These are phyloP conservation scores for Harringtonia lauricola DNA, from an alignment of 2,329 filamentous ascomycete species.

Conservation along the genomic window DNA sequence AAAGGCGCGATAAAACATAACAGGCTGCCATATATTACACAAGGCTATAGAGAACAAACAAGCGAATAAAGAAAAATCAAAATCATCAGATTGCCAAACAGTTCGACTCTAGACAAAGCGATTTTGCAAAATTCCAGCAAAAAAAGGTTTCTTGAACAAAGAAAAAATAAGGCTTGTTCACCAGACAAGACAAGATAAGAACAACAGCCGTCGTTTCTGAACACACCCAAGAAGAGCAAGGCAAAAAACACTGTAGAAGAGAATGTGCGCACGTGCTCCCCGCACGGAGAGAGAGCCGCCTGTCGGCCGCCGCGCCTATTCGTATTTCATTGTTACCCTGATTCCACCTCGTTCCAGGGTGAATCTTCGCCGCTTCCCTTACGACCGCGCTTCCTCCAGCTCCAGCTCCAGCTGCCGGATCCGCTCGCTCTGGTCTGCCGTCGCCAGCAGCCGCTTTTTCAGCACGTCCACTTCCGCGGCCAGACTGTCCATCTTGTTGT, in stretches of 20 bases:
- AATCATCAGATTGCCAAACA: neutral
- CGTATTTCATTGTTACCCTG: neutral
- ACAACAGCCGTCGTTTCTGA: neutral
- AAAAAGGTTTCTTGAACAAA: neutral
- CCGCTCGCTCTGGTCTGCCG: conserved; percentile 54
- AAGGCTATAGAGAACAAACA: no score
- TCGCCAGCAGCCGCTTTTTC: conserved; percentile 62
- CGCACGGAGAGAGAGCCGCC: neutral
- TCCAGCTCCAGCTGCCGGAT: conserved; percentile 59
- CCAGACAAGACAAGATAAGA: neutral
- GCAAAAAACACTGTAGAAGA: neutral
- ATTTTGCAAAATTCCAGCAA: no score
- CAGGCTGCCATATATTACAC: no score
- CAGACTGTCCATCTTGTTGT: conserved; percentile 59
- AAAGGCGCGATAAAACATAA: no score
- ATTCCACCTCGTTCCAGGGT: no score
- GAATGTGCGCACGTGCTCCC: neutral
- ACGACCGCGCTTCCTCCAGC: conserved; percentile 53
- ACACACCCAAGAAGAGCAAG: neutral
- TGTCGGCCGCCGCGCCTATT: neutral
- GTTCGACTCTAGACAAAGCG: neutral
- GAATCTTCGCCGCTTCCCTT: no score
- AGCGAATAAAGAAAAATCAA: no score
- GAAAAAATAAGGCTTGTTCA: neutral
- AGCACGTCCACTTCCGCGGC: conserved; percentile 67